Percentiles rank a stretch among this genome's conserved stretches.
These are phyloP conservation scores for Excoecaria agallocha DNA, from an alignment of 345 rosid species.

Conservation along the genomic window DNA sequence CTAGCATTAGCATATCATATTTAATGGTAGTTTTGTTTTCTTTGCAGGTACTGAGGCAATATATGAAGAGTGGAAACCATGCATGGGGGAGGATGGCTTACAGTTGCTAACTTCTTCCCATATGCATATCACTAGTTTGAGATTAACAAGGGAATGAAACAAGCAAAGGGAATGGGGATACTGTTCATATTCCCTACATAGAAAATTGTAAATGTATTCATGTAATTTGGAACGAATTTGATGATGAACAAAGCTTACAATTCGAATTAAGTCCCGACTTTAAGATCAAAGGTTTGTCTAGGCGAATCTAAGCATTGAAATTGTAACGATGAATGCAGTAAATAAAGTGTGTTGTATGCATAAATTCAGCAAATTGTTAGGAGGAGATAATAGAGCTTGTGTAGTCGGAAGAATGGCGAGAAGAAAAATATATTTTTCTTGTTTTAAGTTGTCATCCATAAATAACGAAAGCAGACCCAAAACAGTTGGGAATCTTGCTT, in stretches of 20 bases:
- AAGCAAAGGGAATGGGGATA: slow-evolving; percentile 7
- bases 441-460: too few species aligned
- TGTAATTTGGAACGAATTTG: slow-evolving; percentile 1
- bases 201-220: slow-evolving; percentile 21
- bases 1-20: neutral
- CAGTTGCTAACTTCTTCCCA: slow-evolving; percentile 6
- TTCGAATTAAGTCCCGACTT: neutral
- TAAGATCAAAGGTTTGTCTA: neutral
- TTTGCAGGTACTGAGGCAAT: slow-evolving; percentile 24
- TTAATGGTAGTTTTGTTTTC: neutral
- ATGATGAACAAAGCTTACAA: neutral
- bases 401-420: too few species aligned
- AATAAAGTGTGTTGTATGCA: too few species aligned
- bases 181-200: neutral
- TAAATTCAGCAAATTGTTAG: too few species aligned
- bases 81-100: slow-evolving; percentile 1
- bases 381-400: too few species aligned
- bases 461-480: too few species aligned
- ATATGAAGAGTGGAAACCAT: slow-evolving; percentile 4
- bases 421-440: too few species aligned
- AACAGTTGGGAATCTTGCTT: too few species aligned
- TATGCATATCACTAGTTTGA: slow-evolving; percentile 1
- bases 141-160: neutral
- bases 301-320: too few species aligned
- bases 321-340: too few species aligned